phyloP scores from a whole-genome alignment of 345 rosid genomes.

The Ceriops decandra region DNA sequence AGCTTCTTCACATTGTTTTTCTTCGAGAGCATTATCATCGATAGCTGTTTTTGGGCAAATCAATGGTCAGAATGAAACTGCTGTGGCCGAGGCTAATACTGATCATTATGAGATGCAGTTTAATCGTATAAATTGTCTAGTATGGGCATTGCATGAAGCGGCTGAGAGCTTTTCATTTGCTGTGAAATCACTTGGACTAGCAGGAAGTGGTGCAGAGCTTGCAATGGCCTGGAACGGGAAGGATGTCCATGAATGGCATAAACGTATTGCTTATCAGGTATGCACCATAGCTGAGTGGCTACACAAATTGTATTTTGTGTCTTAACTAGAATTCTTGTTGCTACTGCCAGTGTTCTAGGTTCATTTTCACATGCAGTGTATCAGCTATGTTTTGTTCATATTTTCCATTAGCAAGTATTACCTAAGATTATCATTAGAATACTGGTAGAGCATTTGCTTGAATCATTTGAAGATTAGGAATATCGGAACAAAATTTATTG shows the following conservation, averaged over 20 bases:
- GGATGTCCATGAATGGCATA: conserved; percentile 67
- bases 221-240: conserved; percentile 71
- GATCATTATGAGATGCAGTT: conserved; percentile 25
- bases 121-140: conserved; percentile 52
- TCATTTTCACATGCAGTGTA: background rate
- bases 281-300: background rate
- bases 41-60: conserved; percentile 28
- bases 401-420: conserved; percentile 18
- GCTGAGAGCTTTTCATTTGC: conserved; percentile 54
- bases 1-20: conserved; percentile 20
- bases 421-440: conserved; percentile 15
- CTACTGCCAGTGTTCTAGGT: background rate
- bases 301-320: background rate
- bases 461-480: conserved; percentile 21
- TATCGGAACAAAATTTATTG: conserved; percentile 23
- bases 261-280: conserved; percentile 50
- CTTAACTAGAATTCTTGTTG: background rate
- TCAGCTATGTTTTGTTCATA: conserved; percentile 11
- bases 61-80: conserved; percentile 25
- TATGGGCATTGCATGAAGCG: conserved; percentile 59
- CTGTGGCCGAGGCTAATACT: conserved; percentile 15
- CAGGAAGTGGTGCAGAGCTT: conserved; percentile 45
- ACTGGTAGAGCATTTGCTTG: conserved; percentile 18
- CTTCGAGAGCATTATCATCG: conserved; percentile 31
- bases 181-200: conserved; percentile 44